phyloP scores from a whole-genome alignment of 352 stramenopile species.

The Globisporangium barbulae region DNA sequence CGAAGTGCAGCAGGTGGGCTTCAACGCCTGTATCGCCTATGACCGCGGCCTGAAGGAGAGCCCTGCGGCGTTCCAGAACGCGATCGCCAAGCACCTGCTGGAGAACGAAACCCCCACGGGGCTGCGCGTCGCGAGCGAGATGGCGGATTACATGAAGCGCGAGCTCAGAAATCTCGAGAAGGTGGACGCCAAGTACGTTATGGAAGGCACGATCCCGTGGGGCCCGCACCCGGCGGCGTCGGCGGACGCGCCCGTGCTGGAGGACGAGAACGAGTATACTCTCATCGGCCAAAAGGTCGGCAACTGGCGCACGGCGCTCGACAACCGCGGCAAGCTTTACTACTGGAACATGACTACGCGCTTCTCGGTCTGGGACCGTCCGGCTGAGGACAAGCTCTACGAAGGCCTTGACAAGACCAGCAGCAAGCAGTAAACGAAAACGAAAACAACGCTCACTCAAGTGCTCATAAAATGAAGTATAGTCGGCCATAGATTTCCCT shows the following conservation, averaged over 20 bases:
- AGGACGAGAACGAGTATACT: conserved; percentile 57
- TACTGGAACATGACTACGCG: conserved; percentile 87
- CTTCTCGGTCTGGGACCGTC: conserved; percentile 76
- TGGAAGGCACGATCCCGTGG: conserved; percentile 78
- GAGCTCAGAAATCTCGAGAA: conserved; percentile 82
- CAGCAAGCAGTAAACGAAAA: conserved; percentile 20
- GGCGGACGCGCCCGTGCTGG: conserved; percentile 9
- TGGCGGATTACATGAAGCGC: conserved; percentile 74
- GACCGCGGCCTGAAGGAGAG: conserved; percentile 85
- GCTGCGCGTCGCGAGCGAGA: conserved; percentile 51
- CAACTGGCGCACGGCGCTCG: conserved; percentile 82
- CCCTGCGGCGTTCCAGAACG: conserved; percentile 45
- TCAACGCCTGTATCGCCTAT: conserved; percentile 93
- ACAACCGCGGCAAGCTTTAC: conserved; percentile 85
- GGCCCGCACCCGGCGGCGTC: conserved; percentile 27
- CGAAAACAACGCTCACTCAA: not conserved
- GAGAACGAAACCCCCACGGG: conserved; percentile 59
- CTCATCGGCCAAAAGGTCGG: conserved; percentile 80
- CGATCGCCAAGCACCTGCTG: conserved; percentile 71
- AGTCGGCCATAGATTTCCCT: conserved; percentile 5
- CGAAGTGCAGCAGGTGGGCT: conserved; percentile 95
- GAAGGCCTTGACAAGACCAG: conserved; percentile 33
- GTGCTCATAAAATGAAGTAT: conserved; percentile 13
- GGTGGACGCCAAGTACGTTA: conserved; percentile 63
- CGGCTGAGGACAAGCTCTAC: conserved; percentile 53